Evolutionary conservation across 225 moss, liverwort and hornwort genomes (phyloP), one percentile per base, ranked within the genome.

Genomic region (Anthoceros angustus): DNA sequence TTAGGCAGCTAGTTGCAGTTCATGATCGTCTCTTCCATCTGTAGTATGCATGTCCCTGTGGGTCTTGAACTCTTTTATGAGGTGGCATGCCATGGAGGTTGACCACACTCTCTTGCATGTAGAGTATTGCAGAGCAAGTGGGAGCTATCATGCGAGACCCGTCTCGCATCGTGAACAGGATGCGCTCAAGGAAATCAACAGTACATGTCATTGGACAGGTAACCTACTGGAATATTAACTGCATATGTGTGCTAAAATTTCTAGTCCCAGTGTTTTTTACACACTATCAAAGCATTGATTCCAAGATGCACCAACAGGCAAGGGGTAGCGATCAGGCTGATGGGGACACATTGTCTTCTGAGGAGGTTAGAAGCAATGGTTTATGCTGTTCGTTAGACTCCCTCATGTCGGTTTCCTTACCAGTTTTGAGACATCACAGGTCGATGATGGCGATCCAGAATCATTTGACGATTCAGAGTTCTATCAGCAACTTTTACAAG

Each of bases 401-500:
- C 32, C 32, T 1, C 4, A 32, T 32, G 32, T 32, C 32, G 32
- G 32, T 7, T 20, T 7, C 6, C 55, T 55, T 5, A 55, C 39
- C 14, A 23, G 24, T 11, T 72, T 77, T 12, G 42, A 68, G 43
- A 42, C 21, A 41, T 69, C 72, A 23, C 38, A 83, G 76, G 84
- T 67, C 65, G 77, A 82, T 48, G 77, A 77, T 42, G 72, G 63
- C 5, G 70, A 79, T 73, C 74, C 71, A 42, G 88, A 91, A 69
- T 74, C 85, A n/a, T 76, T 87, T 67, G 95, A 98, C 39, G 89
- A 98, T 74, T 87, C 86, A 26, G 92, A 89, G 71, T 98, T 92
- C 38, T 98, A 98, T 73, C 87, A 92, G 72, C 92, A 98, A 60
- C 73, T 98, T 50, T 81, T 98, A 25, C 88, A 82, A 43, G 95